A percentile compares a stretch with the other conserved stretches of the same genome.
phyloP scores from a whole-genome alignment of 352 stramenopile genomes.

The Thraustochytrium sp. region DNA sequence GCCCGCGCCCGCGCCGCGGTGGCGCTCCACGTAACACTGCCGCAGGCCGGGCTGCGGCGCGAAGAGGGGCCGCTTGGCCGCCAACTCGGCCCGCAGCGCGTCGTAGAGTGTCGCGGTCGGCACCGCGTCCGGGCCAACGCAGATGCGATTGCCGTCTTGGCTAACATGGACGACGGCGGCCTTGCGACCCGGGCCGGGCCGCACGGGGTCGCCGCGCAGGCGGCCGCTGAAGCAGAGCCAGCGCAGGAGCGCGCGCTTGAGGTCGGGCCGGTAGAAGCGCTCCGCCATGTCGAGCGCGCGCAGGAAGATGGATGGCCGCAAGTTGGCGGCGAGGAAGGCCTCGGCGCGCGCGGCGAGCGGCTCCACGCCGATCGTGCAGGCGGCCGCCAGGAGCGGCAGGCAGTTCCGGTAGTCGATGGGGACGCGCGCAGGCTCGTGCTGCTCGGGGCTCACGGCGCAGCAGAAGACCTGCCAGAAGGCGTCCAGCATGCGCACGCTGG shows the following conservation, averaged over 20 bases:
- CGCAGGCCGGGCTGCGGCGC: too few species aligned
- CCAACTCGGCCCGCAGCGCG: slow-evolving; percentile 42
- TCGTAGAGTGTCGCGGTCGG: slow-evolving; percentile 37
- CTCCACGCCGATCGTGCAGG: not conserved
- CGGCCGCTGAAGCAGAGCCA: slow-evolving; percentile 30
- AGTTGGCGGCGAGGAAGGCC: not conserved
- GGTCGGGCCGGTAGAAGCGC: slow-evolving; percentile 12
- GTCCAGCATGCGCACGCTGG: slow-evolving; percentile 12
- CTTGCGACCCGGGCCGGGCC: not conserved
- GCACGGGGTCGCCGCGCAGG: not conserved
- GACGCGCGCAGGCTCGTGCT: not conserved
- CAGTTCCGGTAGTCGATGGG: not conserved
- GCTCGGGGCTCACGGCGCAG: not conserved
- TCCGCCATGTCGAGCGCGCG: not conserved
- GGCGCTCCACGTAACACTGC: slow-evolving; percentile 64
- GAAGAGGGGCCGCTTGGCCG: slow-evolving; percentile 8
- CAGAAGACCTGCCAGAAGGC: slow-evolving; percentile 17
- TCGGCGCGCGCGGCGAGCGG: not conserved
- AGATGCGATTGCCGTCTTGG: not conserved
- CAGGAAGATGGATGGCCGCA: not conserved
- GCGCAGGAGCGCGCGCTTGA: slow-evolving; percentile 16
- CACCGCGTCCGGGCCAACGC: not conserved
- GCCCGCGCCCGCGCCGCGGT: slow-evolving; percentile 54
- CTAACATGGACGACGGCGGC: not conserved
- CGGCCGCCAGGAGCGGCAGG: not conserved